Conservation (phyloP, 1,284 basidiomycete species). For the Filobasidium uniguttulatum region DNA sequence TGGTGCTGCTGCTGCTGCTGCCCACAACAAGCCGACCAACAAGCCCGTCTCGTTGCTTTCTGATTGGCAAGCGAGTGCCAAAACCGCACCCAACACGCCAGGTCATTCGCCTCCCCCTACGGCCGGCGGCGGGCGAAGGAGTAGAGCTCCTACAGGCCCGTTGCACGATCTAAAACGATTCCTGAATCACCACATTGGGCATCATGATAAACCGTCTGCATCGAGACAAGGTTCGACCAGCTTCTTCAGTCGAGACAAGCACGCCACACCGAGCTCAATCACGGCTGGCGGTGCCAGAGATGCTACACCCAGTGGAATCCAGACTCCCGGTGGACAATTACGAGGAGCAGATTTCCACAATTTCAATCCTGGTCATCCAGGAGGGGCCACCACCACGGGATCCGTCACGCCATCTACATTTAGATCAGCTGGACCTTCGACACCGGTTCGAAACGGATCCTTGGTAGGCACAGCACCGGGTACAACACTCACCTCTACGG, state of each 20-base stretch:
- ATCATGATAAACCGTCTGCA: constrained; percentile 25
- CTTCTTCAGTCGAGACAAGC: constrained; percentile 2
- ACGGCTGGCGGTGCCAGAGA: constrained; percentile 19
- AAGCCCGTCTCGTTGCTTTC: too few relatives aligned
- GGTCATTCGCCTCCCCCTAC: constrained; percentile 26
- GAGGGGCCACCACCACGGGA: too few relatives aligned
- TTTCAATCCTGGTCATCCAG: too few relatives aligned
- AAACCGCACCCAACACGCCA: constrained; percentile 30
- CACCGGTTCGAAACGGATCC: too few relatives aligned
- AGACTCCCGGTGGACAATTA: constrained; percentile 11
- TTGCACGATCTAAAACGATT: constrained; percentile 84
- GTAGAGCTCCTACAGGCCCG: constrained; percentile 44
- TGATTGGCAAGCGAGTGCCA: too few relatives aligned
- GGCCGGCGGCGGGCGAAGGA: constrained; percentile 30
- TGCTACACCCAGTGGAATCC: constrained; percentile 7
- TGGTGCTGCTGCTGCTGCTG: too few relatives aligned
- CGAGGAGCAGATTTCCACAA: constrained; percentile 9
- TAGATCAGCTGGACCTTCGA: too few relatives aligned
- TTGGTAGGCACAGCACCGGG: too few relatives aligned
- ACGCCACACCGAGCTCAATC: constrained; percentile 8
- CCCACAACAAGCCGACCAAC: too few relatives aligned
- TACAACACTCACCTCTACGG: too few relatives aligned
- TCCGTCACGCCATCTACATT: too few relatives aligned
- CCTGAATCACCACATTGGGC: constrained; percentile 72
- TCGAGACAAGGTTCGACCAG: constrained; percentile 1